Evolutionary conservation across 2,329 filamentous ascomycete genomes (phyloP).

Genomic region (Teratosphaeria zuluensis): DNA sequence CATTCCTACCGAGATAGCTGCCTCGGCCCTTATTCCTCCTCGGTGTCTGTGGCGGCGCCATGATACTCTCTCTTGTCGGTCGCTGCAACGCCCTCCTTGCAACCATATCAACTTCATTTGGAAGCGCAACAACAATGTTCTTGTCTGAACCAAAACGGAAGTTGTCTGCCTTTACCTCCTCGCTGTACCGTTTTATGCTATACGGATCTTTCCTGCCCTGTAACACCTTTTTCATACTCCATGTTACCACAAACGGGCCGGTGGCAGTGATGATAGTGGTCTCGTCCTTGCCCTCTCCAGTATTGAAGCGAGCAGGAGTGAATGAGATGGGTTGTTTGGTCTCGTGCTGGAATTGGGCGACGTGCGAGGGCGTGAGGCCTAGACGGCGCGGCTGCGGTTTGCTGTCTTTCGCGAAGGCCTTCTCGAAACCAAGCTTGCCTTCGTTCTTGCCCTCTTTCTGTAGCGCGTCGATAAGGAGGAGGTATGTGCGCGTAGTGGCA

Average conservation of each 20-base stretch:
- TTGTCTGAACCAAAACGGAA: conserved; percentile 97
- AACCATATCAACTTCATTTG: conserved; percentile 98
- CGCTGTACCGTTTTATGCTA: conserved; percentile 89
- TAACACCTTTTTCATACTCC: conserved; percentile 86
- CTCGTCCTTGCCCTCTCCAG: conserved; percentile 64
- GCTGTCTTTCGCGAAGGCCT: conserved; percentile 78
- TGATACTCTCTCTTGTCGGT: conserved; percentile 86
- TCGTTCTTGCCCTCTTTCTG: conserved; percentile 93
- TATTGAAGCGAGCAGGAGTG: conserved; percentile 89
- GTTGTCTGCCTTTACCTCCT: conserved; percentile 95
- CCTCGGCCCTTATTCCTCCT: conserved; percentile 30
- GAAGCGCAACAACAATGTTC: conserved; percentile 93
- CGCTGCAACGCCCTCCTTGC: conserved; percentile 74
- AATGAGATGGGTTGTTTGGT: conserved; percentile 80
- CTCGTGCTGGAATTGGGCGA: conserved; percentile 95
- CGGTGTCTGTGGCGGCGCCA: conserved; percentile 43
- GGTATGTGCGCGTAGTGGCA: conserved; percentile 86
- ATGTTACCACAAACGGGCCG: conserved; percentile 92
- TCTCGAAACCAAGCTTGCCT: conserved; percentile 96
- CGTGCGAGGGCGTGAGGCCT: conserved; percentile 78
- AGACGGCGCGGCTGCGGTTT: conserved; percentile 91
- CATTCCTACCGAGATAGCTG: conserved; percentile 68
- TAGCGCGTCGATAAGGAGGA: conserved; percentile 82
- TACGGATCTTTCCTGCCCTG: conserved; percentile 77
- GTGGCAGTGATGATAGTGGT: conserved; percentile 96